Percentiles rank a stretch among this genome's conserved stretches.
Conservation (phyloP, 345 rosid species). For the Geranium rotundifolium region DNA sequence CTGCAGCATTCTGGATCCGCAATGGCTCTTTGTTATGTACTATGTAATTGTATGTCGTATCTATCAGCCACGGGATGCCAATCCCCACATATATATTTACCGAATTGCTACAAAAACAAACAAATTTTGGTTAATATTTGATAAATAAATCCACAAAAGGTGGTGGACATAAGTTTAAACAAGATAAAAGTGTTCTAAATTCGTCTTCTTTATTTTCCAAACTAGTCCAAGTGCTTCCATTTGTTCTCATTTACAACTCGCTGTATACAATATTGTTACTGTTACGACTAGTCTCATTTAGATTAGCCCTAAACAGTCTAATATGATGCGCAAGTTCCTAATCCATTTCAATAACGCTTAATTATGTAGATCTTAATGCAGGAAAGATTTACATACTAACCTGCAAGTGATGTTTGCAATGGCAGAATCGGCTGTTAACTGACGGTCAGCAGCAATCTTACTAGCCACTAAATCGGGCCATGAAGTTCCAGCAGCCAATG, state of each 20-base stretch:
- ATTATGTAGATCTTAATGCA: background rate
- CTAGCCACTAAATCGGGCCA: conserved; percentile 98
- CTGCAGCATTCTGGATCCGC: conserved; percentile 45
- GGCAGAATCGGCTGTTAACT: conserved; percentile 88
- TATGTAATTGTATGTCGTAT: conserved; percentile 70
- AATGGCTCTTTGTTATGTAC: conserved; percentile 50
- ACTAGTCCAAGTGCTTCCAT: too few species aligned
- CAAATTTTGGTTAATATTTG: too few species aligned
- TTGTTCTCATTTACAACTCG: too few species aligned
- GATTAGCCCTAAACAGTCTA: too few species aligned
- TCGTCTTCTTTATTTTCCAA: too few species aligned
- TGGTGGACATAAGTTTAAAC: too few species aligned
- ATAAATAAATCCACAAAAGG: too few species aligned
- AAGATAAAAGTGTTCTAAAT: too few species aligned
- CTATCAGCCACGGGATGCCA: conserved; percentile 89
- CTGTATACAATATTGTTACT: too few species aligned
- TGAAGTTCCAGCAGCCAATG: conserved; percentile 80
- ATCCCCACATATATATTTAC: conserved; percentile 91
- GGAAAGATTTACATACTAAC: conserved; percentile 15
- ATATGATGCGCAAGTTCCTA: background rate
- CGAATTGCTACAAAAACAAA: conserved; percentile 49
- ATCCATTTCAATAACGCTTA: background rate
- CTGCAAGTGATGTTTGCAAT: conserved; percentile 98
- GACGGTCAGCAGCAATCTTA: conserved; percentile 93
- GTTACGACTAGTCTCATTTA: too few species aligned